phyloP scores from a whole-genome alignment of 106 monocot genomes.

The Posidonia australis region DNA sequence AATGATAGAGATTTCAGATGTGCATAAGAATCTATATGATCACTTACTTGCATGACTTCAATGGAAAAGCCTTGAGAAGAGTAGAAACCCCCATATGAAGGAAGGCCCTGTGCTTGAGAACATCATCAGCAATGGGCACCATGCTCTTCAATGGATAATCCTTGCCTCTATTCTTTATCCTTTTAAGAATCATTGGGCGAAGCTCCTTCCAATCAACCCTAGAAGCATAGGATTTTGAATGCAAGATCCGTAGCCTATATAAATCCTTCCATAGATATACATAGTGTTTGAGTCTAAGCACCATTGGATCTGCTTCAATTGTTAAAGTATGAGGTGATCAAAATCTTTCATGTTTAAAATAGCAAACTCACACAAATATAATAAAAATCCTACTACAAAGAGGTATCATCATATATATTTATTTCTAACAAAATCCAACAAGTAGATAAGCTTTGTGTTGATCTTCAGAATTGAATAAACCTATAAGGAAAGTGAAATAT shows the following conservation, averaged over 20 bases:
- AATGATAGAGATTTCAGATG: no score
- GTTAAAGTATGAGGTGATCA: no score
- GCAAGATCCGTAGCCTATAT: background rate
- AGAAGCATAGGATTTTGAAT: conserved; percentile 42
- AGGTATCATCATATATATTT: no score
- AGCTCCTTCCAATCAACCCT: conserved; percentile 63
- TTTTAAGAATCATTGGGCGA: conserved; percentile 82
- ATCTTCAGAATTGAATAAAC: no score
- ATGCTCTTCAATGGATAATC: conserved; percentile 62
- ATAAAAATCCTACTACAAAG: no score
- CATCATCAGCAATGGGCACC: conserved; percentile 68
- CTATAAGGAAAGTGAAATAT: no score
- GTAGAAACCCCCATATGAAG: conserved; percentile 44
- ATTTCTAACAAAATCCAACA: no score
- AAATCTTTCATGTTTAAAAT: no score
- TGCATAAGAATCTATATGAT: background rate
- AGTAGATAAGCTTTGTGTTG: no score
- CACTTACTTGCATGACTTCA: conserved; percentile 81
- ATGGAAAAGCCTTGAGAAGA: conserved; percentile 50
- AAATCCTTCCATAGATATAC: background rate
- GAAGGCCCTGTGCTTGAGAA: conserved; percentile 43
- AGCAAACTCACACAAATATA: no score
- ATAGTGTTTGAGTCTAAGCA: background rate
- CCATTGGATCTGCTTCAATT: background rate
- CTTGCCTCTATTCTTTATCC: conserved; percentile 63